These are phyloP conservation scores for Lablab purpureus DNA, from an alignment of 306 rosid genomes.

Conservation along the genomic window DNA sequence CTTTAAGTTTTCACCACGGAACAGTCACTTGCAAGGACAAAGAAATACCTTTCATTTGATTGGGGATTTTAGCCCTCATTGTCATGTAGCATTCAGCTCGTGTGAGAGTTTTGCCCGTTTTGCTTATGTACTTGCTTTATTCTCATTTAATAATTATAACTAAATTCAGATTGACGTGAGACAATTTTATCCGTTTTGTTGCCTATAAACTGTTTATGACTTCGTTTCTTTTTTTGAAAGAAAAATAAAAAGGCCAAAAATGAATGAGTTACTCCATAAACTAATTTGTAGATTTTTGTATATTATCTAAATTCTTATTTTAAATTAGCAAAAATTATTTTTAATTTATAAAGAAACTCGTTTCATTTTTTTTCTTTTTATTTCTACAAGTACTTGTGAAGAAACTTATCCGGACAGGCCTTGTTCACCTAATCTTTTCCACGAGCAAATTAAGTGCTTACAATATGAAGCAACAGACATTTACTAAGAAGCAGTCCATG, in stretches of 20 bases:
- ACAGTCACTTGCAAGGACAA: not conserved
- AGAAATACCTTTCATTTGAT: not conserved
- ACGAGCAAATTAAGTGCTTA: constrained; percentile 14
- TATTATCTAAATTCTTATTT: too few species aligned
- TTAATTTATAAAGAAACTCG: too few species aligned
- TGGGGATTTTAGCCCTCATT: not conserved
- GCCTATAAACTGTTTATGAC: not conserved
- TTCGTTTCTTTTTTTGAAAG: not conserved
- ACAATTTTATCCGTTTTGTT: not conserved
- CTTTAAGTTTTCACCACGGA: not conserved
- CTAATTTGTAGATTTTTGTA: too few species aligned
- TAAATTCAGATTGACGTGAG: too few species aligned
- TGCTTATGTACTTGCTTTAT: too few species aligned
- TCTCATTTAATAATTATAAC: too few species aligned
- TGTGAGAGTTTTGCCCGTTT: not conserved
- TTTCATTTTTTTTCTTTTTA: too few species aligned
- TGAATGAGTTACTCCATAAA: too few species aligned
- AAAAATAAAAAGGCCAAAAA: too few species aligned
- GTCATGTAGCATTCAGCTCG: not conserved
- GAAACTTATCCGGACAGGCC: too few species aligned
- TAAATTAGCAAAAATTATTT: too few species aligned
- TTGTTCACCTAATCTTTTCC: not conserved
- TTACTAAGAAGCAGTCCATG: not conserved
- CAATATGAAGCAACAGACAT: not conserved
- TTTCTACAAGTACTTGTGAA: too few species aligned